These are phyloP conservation scores for Corchorus olitorius DNA, from an alignment of 345 rosid species.

Conservation along the genomic window DNA sequence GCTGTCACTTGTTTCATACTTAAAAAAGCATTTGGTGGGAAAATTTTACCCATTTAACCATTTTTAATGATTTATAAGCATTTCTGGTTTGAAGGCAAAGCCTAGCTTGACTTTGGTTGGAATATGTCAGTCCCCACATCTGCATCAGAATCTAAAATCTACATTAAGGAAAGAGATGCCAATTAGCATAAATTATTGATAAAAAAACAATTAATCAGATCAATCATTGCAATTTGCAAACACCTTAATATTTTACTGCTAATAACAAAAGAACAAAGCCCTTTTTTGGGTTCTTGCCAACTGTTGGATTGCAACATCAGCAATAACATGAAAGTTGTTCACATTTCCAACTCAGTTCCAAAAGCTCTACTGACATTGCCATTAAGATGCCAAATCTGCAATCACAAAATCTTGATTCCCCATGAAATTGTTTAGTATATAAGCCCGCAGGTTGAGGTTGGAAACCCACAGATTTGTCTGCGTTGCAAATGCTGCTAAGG, in stretches of 20 bases:
- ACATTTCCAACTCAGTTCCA: neutral
- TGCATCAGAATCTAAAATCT: neutral
- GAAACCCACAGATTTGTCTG: too few relatives aligned
- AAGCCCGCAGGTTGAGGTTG: too few relatives aligned
- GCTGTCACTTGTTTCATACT: neutral
- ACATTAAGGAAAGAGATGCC: neutral
- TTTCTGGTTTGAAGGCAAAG: constrained; percentile 5
- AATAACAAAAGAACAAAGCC: neutral
- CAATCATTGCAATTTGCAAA: neutral
- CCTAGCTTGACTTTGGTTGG: neutral
- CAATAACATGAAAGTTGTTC: neutral
- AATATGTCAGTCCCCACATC: neutral
- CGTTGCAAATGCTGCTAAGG: too few relatives aligned
- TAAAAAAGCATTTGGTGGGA: neutral
- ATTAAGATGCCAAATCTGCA: too few relatives aligned
- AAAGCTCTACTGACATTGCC: too few relatives aligned
- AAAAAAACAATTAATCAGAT: neutral
- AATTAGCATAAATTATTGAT: neutral
- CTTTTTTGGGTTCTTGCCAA: neutral
- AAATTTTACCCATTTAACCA: neutral
- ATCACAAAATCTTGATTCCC: too few relatives aligned
- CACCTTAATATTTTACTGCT: neutral
- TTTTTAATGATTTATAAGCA: too few relatives aligned
- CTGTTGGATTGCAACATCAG: neutral
- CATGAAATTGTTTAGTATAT: too few relatives aligned